Base-by-base conservation (phyloP, 1,284 basidiomycete genomes). In the Bondarzewia mesenterica region DNA sequence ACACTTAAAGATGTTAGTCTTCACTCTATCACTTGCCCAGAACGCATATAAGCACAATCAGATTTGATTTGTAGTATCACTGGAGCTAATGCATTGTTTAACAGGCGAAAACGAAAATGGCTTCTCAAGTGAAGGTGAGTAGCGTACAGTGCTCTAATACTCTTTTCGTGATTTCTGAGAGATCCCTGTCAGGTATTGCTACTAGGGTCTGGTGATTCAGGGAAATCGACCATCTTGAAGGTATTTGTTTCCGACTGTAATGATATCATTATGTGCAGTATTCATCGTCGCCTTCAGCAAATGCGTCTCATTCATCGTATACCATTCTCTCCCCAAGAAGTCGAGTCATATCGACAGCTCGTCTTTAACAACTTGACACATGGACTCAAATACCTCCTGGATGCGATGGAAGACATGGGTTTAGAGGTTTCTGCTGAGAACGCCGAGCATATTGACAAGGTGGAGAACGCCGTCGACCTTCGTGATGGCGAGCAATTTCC, bases 201-300 rank as follows among this genome's bases (percentile, higher is more conserved):
- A 21, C 75, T 96, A 25, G 93, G 93, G 32, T 93, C 93, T 39
- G 93, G 93, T 32, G 93, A 95, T 62, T 90, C 86, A 26, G 93
- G 93, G 40, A 97, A 97, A 68, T 92, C 89, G 10, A 96, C 93
- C 4, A 76, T 93, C 57, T 77, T 93, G 62, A 93, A 93, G 73
- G 86, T 85, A 49, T 37, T 69, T 26, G 4, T 35, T 56, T n/a
- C 23, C 14, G n/a, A n/a, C n/a, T n/a, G n/a, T n/a, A n/a, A n/a
- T n/a, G n/a, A n/a, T n/a, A n/a, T n/a, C n/a, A n/a, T n/a, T n/a
- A n/a, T n/a, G n/a, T n/a, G n/a, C n/a, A n/a, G n/a, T n/a, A n/a
- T n/a, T n/a, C n/a, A n/a, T n/a, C n/a, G n/a, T n/a, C n/a, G n/a
- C n/a, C n/a, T n/a, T n/a, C n/a, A 89, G 83, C 89, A 92, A 82